Base-by-base conservation (phyloP, 1,284 basidiomycete genomes). In the Irpex lacteus region DNA sequence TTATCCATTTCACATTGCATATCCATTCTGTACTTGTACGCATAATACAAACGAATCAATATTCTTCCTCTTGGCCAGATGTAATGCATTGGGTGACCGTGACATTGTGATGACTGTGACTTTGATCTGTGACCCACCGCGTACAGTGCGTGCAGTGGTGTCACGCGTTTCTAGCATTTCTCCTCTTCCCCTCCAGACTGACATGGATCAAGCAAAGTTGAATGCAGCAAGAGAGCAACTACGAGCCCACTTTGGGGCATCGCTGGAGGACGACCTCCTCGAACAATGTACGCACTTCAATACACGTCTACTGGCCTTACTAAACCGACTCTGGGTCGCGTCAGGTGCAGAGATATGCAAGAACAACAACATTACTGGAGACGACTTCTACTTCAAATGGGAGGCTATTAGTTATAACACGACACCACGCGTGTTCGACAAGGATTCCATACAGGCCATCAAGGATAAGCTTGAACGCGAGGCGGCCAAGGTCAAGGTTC, bases 301-400 rank as follows among this genome's bases (percentile, higher is more conserved):
- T 44, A 4, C 40, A 19, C 47, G 6, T n/a, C 26, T n/a, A 19
- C 19, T 34, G 34, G 34, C 15, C 37, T 4, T n/a, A 38, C 53
- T 13, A 18, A 18, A 1, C 19, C 50, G 32, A 32, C 32, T 32
- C 32, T 3, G 32, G 32, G 32, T 15, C 57, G 13, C 18, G 7
- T 59, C n/a, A 93, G 91, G 90, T 68, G 77, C 83, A 26, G 79
- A 80, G 19, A 78, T 93, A 63, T 94, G 91, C 72, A 78, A 83
- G 68, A 84, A 84, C 66, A 91, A 87, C 77, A 83, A 84, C 64
- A 62, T 89, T 40, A 70, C 78, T 26, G 81, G 86, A 32, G 80
- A 87, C 21, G 74, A 81, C 56, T 80, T 94, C n/a, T 82, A 79
- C 62, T 93, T 79, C 75, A 92, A 91, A 73, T 89, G 89, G 83